Evolutionary conservation across 208 protist species (phyloP).

Genomic region (Trypanosomatidae sp.): DNA sequence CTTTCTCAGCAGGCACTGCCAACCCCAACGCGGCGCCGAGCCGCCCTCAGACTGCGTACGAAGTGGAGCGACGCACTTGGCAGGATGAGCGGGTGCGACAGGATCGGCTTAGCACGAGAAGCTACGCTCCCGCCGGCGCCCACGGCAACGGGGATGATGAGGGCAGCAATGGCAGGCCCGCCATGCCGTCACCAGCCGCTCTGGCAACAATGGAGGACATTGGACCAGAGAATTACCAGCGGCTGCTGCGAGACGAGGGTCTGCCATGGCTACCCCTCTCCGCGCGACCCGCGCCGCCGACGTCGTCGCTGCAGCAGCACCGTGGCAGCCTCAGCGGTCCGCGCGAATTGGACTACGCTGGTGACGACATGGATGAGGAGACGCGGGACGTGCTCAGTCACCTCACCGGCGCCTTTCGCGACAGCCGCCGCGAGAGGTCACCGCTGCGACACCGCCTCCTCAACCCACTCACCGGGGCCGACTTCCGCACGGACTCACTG

Average conservation of each 20-base stretch:
- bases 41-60: not conserved
- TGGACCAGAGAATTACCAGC: slow-evolving; percentile 1
- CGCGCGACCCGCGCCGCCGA: not conserved
- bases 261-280: slow-evolving; percentile 3
- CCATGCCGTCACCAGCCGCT: not conserved
- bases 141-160: not conserved
- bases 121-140: slow-evolving; percentile 1
- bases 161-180: not conserved
- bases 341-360: not conserved
- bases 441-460: slow-evolving; percentile 19
- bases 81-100: not conserved
- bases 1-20: not conserved
- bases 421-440: slow-evolving; percentile 3
- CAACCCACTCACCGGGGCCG: slow-evolving; percentile 13
- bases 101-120: slow-evolving; percentile 7
- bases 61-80: not conserved
- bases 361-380: not conserved
- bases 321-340: slow-evolving; percentile 1
- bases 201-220: not conserved
- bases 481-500: slow-evolving; percentile 14
- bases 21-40: not conserved
- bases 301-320: not conserved
- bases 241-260: slow-evolving; percentile 1
- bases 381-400: not conserved
- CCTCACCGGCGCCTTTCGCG: slow-evolving; percentile 1